Evolutionary conservation across 2,329 filamentous ascomycete species (phyloP), one percentile per base, ranked within the genome.

Genomic region (Talaromyces sp.): DNA sequence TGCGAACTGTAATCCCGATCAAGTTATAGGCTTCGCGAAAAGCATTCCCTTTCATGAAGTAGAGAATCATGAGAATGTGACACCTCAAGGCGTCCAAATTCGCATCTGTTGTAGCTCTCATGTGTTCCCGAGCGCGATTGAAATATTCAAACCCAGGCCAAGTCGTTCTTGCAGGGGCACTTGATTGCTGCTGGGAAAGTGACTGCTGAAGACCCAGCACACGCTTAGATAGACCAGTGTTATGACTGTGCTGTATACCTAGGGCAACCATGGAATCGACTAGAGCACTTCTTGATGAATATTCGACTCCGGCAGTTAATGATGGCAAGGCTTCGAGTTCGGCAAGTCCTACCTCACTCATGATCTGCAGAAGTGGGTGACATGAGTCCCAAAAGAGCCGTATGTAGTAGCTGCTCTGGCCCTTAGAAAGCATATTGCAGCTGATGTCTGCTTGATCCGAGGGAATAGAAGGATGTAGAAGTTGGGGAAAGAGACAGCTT

Each of bases 1-100:
- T 47, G 44, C 44, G 44, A 16, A 47, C 16, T 22, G 44, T 37
- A 10, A 47, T 47, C 14, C 44, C 44, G 16, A 47, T n/a, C 19
- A 47, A 32, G 16, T 47, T 47, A 19, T 47, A 47, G 9, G 44
- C 44, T 10, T 47, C 44, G 17, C 20, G 30, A 17, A 47, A 36
- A 24, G 44, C 44, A 47, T 47, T 47, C 16, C 44, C 44, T 32
- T 37, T 47, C 8, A 47, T 47, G 20, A 47, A 32, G 44, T 47
- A 47, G 44, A 47, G 30, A 16, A 37, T 17, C 44, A 47, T 37
- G 30, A 47, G 44, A 37, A 19, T 32, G 24, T 47, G 44, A 17
- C 44, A 47, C 30, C 44, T 29, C 4, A 47, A 32, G n/a, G 16
- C 30, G 2, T 47, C 44, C 17, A 47, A 22, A 0, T 13, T 47